Evolutionary conservation across 1,284 basidiomycete genomes (phyloP), one percentile per base, ranked within the genome.

Genomic region (Leccinum pachyderme): DNA sequence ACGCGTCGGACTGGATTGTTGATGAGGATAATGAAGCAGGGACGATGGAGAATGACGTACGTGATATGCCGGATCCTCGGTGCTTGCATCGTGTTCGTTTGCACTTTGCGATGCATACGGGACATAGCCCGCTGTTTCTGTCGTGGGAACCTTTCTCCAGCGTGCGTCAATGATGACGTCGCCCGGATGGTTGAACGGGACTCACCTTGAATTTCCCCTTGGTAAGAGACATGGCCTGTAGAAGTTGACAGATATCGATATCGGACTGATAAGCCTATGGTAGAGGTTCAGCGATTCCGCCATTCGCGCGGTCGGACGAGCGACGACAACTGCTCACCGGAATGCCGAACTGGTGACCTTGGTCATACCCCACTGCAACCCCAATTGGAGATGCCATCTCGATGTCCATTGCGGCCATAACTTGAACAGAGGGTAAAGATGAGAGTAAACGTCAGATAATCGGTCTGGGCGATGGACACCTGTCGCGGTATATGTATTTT

Each of bases 161-260:
- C 8, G 62, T 61, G 50, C 43, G 46, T 68, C 53, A 70, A 31
- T 44, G 57, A 50, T 52, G 22, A 22, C 2, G 11, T 32, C 33
- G 24, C 44, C 24, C 7, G 8, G 15, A 47, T 27, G 49, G 29
- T n/a, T 33, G 61, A 59, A 49, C 43, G 28, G 2, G 27, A 52
- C 68, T 57, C 29, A 74, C 72, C 63, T 71, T 70, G 59, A 61
- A 59, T 28, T 67, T 65, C 18, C 53, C 59, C 56, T 72, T 65
- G 35, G 72, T 72, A 15, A 81, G 67, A 46, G 73, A 76, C 75
- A 83, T 75, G n/a, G 75, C 73, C 46, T 77, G 73, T 37, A 82
- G 58, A 1, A 82, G 68, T 50, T 74, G 70, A 61, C 81, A 82
- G 15, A 82, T 67, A 64, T 82, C 78, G 57, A 77, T 63, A 9